These are phyloP conservation scores for Salix brachista DNA, from an alignment of 345 rosid species.

Conservation along the genomic window DNA sequence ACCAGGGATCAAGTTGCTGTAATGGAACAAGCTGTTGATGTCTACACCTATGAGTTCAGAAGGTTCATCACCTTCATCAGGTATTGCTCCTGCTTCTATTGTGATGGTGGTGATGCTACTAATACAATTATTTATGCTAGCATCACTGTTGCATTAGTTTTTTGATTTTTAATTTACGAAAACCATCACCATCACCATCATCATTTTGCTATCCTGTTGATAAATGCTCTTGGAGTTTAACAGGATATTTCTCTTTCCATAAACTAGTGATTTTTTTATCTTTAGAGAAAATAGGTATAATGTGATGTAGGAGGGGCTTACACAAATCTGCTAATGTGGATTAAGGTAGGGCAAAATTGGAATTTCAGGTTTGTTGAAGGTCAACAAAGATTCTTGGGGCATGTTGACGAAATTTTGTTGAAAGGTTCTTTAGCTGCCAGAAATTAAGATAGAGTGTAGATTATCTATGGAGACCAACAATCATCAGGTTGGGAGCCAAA, in stretches of 20 bases:
- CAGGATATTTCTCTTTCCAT: no score
- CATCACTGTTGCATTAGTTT: neutral
- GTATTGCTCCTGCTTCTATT: constrained; percentile 34
- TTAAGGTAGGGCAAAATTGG: neutral
- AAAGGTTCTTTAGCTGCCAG: neutral
- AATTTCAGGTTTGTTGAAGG: neutral
- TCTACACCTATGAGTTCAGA: constrained; percentile 70
- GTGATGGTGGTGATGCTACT: neutral
- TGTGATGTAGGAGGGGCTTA: no score
- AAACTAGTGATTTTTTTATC: neutral
- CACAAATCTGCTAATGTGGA: neutral
- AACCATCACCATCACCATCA: no score
- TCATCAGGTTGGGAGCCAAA: neutral
- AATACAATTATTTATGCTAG: neutral
- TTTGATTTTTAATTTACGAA: neutral
- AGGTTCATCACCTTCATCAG: constrained; percentile 75
- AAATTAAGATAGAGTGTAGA: neutral
- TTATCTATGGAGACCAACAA: neutral
- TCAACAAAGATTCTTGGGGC: neutral
- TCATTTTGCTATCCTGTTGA: no score
- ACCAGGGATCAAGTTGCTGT: constrained; percentile 47
- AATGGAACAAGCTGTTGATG: constrained; percentile 65
- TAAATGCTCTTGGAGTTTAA: no score
- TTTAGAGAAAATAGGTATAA: neutral
- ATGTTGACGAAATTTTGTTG: neutral